phyloP scores from a whole-genome alignment of 2,329 filamentous ascomycete genomes.

The Plectosphaerella cucumerina region DNA sequence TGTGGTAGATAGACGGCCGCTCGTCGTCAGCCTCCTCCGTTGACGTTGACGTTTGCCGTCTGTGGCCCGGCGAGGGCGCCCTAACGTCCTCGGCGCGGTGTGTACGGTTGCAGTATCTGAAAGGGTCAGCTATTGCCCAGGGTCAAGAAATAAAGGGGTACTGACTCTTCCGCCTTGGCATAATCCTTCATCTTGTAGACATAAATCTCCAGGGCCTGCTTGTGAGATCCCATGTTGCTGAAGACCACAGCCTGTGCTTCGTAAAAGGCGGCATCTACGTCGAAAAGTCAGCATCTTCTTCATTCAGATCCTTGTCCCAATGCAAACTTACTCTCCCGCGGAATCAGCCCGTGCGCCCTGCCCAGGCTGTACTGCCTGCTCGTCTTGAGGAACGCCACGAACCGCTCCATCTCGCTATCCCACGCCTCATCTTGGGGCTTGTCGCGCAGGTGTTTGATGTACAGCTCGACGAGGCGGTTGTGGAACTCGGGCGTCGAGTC shows the following conservation, averaged over 20 bases:
- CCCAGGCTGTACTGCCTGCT: conserved; percentile 78
- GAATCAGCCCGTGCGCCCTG: conserved; percentile 72
- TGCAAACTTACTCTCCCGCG: conserved; percentile 63
- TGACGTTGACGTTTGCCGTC: conserved; percentile 22
- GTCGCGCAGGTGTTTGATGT: conserved; percentile 52
- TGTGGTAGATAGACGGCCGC: conserved; percentile 82
- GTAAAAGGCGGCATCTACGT: conserved; percentile 74
- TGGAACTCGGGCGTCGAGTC: conserved; percentile 85
- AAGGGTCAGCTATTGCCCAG: conserved; percentile 11
- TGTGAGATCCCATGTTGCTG: conserved; percentile 92
- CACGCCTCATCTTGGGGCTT: conserved; percentile 43
- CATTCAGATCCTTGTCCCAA: neutral
- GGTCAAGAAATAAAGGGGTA: conserved; percentile 12
- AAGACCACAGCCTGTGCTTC: conserved; percentile 88
- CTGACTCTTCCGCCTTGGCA: conserved; percentile 86
- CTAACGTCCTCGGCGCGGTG: conserved; percentile 57
- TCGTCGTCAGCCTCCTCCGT: conserved; percentile 40
- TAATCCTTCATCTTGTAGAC: conserved; percentile 91
- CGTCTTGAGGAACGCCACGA: conserved; percentile 70
- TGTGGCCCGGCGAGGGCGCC: conserved; percentile 26
- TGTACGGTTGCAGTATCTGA: conserved; percentile 82
- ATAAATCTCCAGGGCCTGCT: conserved; percentile 94
- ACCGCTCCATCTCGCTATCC: conserved; percentile 56
- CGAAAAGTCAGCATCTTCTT: neutral
- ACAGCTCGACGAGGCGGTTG: conserved; percentile 71